phyloP scores from a whole-genome alignment of 2,329 filamentous ascomycete genomes.

The Colletotrichum euphorbiae region DNA sequence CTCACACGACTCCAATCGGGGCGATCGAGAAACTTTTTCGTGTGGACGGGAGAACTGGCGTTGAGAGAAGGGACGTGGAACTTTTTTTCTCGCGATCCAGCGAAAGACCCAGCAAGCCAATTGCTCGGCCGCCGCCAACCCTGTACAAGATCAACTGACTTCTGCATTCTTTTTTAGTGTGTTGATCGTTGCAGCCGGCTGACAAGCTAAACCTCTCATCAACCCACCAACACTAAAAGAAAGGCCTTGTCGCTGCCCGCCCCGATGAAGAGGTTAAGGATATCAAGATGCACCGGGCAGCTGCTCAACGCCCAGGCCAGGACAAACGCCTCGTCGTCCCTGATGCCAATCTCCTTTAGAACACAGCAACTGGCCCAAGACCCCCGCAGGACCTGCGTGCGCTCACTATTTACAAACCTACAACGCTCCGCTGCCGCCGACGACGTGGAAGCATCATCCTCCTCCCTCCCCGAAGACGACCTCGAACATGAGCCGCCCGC shows the following conservation, averaged over 20 bases:
- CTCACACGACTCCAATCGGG: conserved; percentile 50
- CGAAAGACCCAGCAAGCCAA: conserved; percentile 50
- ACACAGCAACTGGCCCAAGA: conserved; percentile 27
- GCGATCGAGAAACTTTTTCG: conserved; percentile 52
- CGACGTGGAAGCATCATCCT: conserved; percentile 5
- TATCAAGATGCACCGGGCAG: conserved; percentile 55
- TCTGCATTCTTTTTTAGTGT: conserved; percentile 7
- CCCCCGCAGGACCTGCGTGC: conserved; percentile 13
- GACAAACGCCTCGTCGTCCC: conserved; percentile 34
- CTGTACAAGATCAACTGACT: conserved; percentile 32
- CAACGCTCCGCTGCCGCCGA: conserved; percentile 25
- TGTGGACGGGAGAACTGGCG: conserved; percentile 38
- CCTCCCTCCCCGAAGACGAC: conserved; percentile 45
- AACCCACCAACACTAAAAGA: neutral
- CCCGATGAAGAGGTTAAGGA: conserved; percentile 57
- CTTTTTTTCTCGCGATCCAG: conserved; percentile 28
- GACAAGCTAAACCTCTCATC: conserved; percentile 12
- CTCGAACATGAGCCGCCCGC: conserved; percentile 47
- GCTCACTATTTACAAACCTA: conserved; percentile 23
- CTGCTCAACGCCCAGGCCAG: conserved; percentile 51
- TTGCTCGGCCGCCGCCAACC: conserved; percentile 42
- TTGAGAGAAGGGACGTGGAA: conserved; percentile 35
- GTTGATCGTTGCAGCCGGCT: neutral
- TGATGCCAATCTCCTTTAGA: conserved; percentile 39
- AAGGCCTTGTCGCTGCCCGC: neutral